Evolutionary conservation across 805 yeast species (phyloP), one percentile per base, ranked within the genome.

Genomic region (Ogataea chonburiensis): DNA sequence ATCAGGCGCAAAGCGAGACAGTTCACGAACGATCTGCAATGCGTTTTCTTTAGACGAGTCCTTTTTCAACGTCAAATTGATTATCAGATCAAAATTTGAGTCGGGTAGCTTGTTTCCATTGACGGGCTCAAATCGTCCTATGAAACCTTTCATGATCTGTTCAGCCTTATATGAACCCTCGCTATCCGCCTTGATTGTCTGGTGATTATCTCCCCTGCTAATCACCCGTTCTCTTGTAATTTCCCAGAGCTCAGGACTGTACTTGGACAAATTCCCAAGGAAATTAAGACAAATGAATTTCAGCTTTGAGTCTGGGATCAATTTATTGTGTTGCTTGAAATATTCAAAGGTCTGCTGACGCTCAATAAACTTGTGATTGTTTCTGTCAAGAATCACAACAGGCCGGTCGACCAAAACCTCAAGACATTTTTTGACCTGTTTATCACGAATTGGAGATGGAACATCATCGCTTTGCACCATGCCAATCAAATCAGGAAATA

Each of bases 201-300:
- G 96, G 56, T 93, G 98, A 45, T 85, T 81, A 52, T 88, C 88
- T 3, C 96, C 97, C 49, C 98, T 71, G 3, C 55, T 53, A 5
- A 67, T 31, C 0, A 91, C 82, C 37, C 97, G 68, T 0, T 64
- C 56, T 7, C 64, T 58, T 0, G 96, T 85, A 0, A 78, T 41
- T 2, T 65, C 47, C 72, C 77, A 73, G 1, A 79, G 48, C 5
- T 58, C 48, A 4, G 60, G 45, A 26, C 54, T 51, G 5, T 18
- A 20, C 20, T 43, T 47, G 4, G 44, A 38, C 5, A 31, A 31
- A 6, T 44, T 25, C 0, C 73, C 69, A 6, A 80, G 58, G 55
- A 85, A 91, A 45, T 87, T 79, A 30, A 89, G 55, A 16, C 86
- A 85, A 18, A 91, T 70, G 32, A 76, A 75, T 34, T 75, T 71